phyloP scores from a whole-genome alignment of 225 moss, liverwort and hornwort species.

The Polytrichum formosum region DNA sequence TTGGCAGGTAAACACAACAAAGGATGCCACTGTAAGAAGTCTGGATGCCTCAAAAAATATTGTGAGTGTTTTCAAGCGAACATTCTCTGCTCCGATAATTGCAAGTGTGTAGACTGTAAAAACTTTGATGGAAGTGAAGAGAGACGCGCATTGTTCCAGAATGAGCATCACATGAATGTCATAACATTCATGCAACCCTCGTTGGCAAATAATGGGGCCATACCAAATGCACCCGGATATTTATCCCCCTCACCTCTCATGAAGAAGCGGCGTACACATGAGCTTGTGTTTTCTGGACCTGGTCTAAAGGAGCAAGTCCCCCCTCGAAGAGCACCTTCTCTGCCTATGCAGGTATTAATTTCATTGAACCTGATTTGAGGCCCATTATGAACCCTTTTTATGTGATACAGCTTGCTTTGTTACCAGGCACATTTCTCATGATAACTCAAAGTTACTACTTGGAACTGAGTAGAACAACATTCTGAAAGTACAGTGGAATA shows the following conservation, averaged over 20 bases:
- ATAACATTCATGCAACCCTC: slow-evolving; percentile 35
- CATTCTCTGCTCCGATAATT: slow-evolving; percentile 58
- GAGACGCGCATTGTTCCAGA: slow-evolving; percentile 56
- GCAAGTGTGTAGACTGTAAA: slow-evolving; percentile 62
- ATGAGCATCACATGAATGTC: slow-evolving; percentile 43
- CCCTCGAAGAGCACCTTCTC: slow-evolving; percentile 26
- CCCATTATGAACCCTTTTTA: too few relatives aligned
- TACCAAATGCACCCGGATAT: slow-evolving; percentile 34
- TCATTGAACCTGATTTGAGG: neutral
- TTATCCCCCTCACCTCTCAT: slow-evolving; percentile 50
- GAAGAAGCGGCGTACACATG: slow-evolving; percentile 51
- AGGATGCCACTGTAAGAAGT: slow-evolving; percentile 61
- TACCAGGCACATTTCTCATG: too few relatives aligned
- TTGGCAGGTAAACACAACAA: slow-evolving; percentile 58
- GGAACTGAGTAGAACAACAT: too few relatives aligned
- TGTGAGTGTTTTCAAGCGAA: slow-evolving; percentile 68
- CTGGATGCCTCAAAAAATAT: slow-evolving; percentile 59
- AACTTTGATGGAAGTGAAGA: slow-evolving; percentile 65
- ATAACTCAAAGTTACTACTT: too few relatives aligned
- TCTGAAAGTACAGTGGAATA: too few relatives aligned
- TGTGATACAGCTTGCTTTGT: too few relatives aligned
- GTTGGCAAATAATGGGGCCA: slow-evolving; percentile 28
- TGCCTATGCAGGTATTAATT: slow-evolving; percentile 32
- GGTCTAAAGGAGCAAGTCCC: slow-evolving; percentile 51
- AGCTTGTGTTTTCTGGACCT: slow-evolving; percentile 44